These are phyloP conservation scores for Suhomyces anneliseae DNA, from an alignment of 1,139 yeast species.

Conservation along the genomic window DNA sequence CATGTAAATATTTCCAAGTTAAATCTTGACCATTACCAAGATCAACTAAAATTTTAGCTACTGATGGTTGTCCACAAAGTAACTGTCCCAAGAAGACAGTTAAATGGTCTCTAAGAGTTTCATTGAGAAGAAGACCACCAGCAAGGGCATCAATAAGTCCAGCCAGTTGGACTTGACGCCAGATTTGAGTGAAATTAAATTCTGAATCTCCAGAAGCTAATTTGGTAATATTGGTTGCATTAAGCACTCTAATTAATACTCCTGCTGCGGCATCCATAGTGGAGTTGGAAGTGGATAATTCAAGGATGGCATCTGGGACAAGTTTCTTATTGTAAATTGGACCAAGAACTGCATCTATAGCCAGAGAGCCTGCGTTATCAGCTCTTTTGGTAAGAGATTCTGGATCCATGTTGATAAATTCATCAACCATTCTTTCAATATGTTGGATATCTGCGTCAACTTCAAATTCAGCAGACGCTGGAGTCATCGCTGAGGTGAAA, in stretches of 20 bases:
- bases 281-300: constrained; percentile 26
- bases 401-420: background rate
- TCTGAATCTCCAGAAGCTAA: background rate
- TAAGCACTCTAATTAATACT: constrained; percentile 13
- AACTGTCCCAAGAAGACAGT: constrained; percentile 27
- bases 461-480: background rate
- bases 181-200: constrained; percentile 23
- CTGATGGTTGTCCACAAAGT: constrained; percentile 28
- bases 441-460: background rate
- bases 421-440: constrained; percentile 4
- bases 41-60: constrained; percentile 30
- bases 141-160: constrained; percentile 22
- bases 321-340: constrained; percentile 32
- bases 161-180: constrained; percentile 20
- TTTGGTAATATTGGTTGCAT: constrained; percentile 4
- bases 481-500: constrained; percentile 1
- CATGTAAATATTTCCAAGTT: constrained; percentile 30
- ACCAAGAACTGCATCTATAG: constrained; percentile 12
- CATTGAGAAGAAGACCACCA: constrained; percentile 25
- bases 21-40: constrained; percentile 33
- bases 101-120: constrained; percentile 27
- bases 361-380: constrained; percentile 13
- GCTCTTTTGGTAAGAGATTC: constrained; percentile 13
- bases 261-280: constrained; percentile 26
- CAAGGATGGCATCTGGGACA: constrained; percentile 29